phyloP scores from a whole-genome alignment of 331 rosid species.

The Telfairia occidentalis region DNA sequence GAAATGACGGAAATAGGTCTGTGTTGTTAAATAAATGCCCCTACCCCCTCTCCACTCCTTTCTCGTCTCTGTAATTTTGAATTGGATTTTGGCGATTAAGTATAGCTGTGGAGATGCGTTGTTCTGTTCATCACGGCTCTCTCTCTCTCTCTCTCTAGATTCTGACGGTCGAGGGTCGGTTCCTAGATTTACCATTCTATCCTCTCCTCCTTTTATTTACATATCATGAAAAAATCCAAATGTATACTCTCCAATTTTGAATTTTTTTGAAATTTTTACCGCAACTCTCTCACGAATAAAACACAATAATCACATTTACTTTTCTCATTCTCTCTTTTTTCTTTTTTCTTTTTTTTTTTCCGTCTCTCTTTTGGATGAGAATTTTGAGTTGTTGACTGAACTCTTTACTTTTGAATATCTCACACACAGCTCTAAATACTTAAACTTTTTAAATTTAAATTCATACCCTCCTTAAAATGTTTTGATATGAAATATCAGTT shows the following conservation, averaged over 20 bases:
- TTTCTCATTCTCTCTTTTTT: background rate
- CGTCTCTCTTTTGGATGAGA: background rate
- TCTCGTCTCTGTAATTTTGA: conserved; percentile 9
- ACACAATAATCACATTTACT: background rate
- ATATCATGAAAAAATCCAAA: no score
- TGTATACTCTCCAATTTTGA: background rate
- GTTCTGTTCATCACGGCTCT: no score
- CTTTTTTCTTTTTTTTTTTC: background rate
- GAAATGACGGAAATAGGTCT: conserved; percentile 43
- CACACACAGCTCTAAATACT: background rate
- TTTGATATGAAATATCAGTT: no score
- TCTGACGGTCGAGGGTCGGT: background rate
- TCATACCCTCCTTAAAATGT: no score
- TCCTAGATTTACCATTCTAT: background rate
- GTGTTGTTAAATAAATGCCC: conserved; percentile 23
- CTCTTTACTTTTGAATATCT: background rate
- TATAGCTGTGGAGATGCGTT: background rate
- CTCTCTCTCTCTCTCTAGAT: no score
- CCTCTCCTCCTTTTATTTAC: background rate
- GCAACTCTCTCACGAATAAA: background rate
- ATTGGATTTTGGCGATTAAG: background rate
- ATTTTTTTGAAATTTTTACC: background rate
- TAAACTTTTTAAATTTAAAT: background rate
- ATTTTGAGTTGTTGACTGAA: background rate
- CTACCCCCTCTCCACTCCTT: conserved; percentile 2